A percentile compares a stretch with the other conserved stretches of the same genome.
These are phyloP conservation scores for Tolypocladium tundrense DNA, from an alignment of 2,329 filamentous ascomycete genomes.

Conservation along the genomic window DNA sequence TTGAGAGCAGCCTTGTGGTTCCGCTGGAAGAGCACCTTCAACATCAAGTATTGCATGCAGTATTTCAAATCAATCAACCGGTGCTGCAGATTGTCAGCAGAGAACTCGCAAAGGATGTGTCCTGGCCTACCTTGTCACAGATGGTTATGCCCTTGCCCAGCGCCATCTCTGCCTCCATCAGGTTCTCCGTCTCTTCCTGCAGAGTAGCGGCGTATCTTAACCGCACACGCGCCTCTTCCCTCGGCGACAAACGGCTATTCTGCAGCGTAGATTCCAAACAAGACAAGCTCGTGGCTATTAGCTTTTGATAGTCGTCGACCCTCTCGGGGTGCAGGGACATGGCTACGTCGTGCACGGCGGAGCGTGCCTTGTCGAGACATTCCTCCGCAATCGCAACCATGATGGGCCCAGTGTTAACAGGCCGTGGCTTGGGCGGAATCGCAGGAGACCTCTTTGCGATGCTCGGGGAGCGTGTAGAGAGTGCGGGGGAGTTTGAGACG, in stretches of 20 bases:
- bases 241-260: conserved; percentile 48
- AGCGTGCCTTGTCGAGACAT: conserved; percentile 58
- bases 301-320: conserved; percentile 57
- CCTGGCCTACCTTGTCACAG: conserved; percentile 47
- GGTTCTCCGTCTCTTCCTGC: conserved; percentile 66
- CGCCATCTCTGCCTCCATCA: conserved; percentile 61
- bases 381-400: conserved; percentile 67
- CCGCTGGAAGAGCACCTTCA: conserved; percentile 59
- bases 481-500: conserved; percentile 29
- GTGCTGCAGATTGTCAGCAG: conserved; percentile 17
- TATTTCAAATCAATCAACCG: conserved; percentile 57
- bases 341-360: conserved; percentile 35
- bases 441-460: conserved; percentile 32
- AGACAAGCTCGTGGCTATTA: conserved; percentile 61
- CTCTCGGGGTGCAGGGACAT: conserved; percentile 27
- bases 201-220: conserved; percentile 63
- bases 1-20: conserved; percentile 66
- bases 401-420: conserved; percentile 44
- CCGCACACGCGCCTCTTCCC: conserved; percentile 58
- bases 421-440: conserved; percentile 26
- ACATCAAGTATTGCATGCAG: conserved; percentile 63
- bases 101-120: neutral
- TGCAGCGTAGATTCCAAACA: conserved; percentile 63
- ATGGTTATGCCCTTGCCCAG: conserved; percentile 61
- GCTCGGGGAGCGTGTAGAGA: conserved; percentile 28